Evolutionary conservation across 352 stramenopile species (phyloP).

Genomic region (Pythium aristosporum): DNA sequence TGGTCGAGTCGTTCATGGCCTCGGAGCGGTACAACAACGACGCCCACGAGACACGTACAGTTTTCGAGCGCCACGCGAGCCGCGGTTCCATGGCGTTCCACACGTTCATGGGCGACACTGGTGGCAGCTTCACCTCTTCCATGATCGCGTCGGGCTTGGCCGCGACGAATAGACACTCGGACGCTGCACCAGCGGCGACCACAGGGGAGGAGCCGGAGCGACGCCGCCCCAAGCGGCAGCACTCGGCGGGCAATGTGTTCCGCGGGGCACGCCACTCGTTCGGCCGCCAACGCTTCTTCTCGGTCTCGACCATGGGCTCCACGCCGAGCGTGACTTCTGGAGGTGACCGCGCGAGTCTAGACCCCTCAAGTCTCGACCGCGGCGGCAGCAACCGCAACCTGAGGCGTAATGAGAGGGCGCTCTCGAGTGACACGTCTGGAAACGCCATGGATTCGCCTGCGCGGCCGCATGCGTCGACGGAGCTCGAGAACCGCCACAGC

Average conservation of each 20-base stretch:
- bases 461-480: neutral
- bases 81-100: constrained; percentile 85
- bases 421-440: constrained; percentile 15
- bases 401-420: constrained; percentile 12
- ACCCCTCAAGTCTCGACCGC: neutral
- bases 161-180: neutral
- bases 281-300: constrained; percentile 56
- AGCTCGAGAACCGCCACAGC: constrained; percentile 7
- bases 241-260: constrained; percentile 69
- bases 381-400: constrained; percentile 20
- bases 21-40: constrained; percentile 60
- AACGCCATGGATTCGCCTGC: neutral
- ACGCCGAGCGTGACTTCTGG: neutral
- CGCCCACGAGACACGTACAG: constrained; percentile 41
- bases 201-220: neutral
- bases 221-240: constrained; percentile 15
- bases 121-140: constrained; percentile 2
- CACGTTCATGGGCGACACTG: constrained; percentile 26
- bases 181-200: neutral
- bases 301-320: constrained; percentile 15
- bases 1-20: constrained; percentile 88
- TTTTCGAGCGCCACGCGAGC: constrained; percentile 83
- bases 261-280: constrained; percentile 55
- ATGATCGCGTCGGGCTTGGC: neutral
- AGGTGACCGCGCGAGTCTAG: neutral